Base-by-base conservation (phyloP, 495 filamentous ascomycete genomes). In the Xylaria flabelliformis region DNA sequence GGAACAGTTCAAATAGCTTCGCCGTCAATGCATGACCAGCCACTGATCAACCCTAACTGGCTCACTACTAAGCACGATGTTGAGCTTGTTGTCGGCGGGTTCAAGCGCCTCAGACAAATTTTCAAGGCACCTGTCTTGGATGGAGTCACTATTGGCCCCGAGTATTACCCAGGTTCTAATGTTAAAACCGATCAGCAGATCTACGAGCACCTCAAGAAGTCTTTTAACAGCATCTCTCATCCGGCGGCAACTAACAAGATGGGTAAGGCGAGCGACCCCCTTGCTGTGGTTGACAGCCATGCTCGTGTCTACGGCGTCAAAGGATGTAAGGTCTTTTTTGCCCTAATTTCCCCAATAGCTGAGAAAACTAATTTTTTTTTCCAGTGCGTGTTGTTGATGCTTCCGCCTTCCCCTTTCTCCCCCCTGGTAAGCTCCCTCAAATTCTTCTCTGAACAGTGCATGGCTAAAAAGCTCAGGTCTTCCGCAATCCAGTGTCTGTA, bases 31-130 rank as follows among this genome's bases (percentile, higher is more conserved):
- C 36, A 64, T 0, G 83, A 85, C 67, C 74, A 76, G 0, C 90
- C 89, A 0, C 58, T 87, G 26, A 86, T 92, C 73, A 83, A 88
- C 67, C 83, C 84, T 0, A 83, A 84, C 69, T 91, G 83, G 82
- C 82, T 92, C 0, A 82, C 74, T 21, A 79, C 87, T 21, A 81
- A 83, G 17, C 77, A 83, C 1, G 90, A 92, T 67, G 72, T 78
- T 19, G 87, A 88, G 62, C 73, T 90, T 34, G 83, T 84, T 0
- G 73, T 91, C 42, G 86, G 85, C 0, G 85, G 80, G 6, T 86
- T 87, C 81, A 85, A 84, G 73, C 85, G 89, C 12, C 71, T 79
- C 8, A 84, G 90, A 0, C 53, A 84, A 26, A 73, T 81, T 0
- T 21, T 41, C 4, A n/a, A 24, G 39, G 39, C 39, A 41, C 61